Percentiles rank a stretch among this genome's conserved stretches.
phyloP scores from a whole-genome alignment of 2,329 filamentous ascomycete species.

The Exophiala sp. region DNA sequence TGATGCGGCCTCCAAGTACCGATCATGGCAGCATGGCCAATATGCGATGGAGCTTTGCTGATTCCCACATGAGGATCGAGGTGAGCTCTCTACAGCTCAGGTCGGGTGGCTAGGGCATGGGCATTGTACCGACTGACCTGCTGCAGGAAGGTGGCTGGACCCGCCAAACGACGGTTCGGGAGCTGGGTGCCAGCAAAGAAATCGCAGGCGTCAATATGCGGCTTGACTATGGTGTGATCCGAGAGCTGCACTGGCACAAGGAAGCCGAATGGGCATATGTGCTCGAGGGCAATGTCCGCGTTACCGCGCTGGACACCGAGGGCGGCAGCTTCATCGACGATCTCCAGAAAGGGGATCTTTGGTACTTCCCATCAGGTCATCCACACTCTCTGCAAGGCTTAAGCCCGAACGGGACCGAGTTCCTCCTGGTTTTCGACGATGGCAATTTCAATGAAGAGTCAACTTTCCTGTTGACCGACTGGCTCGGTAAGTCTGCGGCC shows the following conservation, averaged over 20 bases:
- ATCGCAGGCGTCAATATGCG: conserved; percentile 75
- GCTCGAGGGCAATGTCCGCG: conserved; percentile 62
- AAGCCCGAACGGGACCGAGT: conserved; percentile 57
- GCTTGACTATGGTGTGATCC: conserved; percentile 64
- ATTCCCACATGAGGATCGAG: conserved; percentile 60
- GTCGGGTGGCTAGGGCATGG: too few relatives aligned
- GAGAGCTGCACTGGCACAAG: conserved; percentile 76
- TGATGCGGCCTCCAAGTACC: conserved; percentile 65
- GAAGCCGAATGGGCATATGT: conserved; percentile 75
- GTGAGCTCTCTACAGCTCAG: conserved; percentile 35
- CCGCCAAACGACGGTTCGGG: conserved; percentile 53
- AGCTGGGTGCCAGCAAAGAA: conserved; percentile 47
- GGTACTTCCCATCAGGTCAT: conserved; percentile 74
- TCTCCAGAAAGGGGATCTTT: conserved; percentile 67
- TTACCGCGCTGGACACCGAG: conserved; percentile 68
- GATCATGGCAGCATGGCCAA: conserved; percentile 65
- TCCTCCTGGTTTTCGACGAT: conserved; percentile 58
- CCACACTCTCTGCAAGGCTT: conserved; percentile 72
- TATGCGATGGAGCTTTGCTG: conserved; percentile 66
- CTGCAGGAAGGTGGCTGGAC: conserved; percentile 68
- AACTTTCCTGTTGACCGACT: conserved; percentile 68
- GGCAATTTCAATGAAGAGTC: conserved; percentile 58
- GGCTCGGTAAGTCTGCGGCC: conserved; percentile 45
- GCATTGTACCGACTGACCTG: too few relatives aligned
- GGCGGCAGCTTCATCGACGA: conserved; percentile 74